Conservation (phyloP, 352 stramenopile species). For the Phytophthora citricola region DNA sequence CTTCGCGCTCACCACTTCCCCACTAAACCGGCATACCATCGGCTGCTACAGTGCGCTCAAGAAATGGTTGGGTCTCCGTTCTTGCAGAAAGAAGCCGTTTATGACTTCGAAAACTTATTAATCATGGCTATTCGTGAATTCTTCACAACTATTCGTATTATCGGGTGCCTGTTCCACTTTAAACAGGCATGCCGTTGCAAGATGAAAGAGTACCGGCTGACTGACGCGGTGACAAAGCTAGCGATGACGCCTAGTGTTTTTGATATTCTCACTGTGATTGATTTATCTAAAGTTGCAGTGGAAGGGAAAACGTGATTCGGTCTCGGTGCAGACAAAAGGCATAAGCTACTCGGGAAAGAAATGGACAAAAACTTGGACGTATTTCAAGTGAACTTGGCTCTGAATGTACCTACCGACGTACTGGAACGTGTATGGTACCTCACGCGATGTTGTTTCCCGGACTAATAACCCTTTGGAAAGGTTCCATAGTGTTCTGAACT, state of each 20-base stretch:
- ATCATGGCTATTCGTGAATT: conserved; percentile 4
- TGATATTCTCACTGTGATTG: conserved; percentile 10
- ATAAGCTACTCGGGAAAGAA: no score
- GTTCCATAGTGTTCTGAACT: no score
- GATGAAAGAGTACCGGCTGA: conserved; percentile 2
- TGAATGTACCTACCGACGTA: no score
- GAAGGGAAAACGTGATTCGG: no score
- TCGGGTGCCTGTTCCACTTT: conserved; percentile 9
- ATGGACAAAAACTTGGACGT: no score
- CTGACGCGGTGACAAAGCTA: conserved; percentile 1
- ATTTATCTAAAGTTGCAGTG: not conserved
- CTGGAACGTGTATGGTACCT: no score
- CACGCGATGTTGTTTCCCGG: no score
- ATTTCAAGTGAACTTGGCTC: no score
- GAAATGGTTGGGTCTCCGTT: not conserved
- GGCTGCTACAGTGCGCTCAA: no score
- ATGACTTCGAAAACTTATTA: conserved; percentile 2
- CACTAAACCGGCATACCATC: no score
- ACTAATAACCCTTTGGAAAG: no score
- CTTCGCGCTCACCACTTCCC: not conserved
- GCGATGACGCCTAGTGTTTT: conserved; percentile 2
- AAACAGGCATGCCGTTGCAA: conserved; percentile 5
- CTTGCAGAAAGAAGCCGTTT: conserved; percentile 2
- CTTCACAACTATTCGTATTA: conserved; percentile 5
- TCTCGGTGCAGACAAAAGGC: no score